Evolutionary conservation across 2,329 filamentous ascomycete genomes (phyloP), one percentile per base, ranked within the genome.

Genomic region (Setomelanomma holmii): DNA sequence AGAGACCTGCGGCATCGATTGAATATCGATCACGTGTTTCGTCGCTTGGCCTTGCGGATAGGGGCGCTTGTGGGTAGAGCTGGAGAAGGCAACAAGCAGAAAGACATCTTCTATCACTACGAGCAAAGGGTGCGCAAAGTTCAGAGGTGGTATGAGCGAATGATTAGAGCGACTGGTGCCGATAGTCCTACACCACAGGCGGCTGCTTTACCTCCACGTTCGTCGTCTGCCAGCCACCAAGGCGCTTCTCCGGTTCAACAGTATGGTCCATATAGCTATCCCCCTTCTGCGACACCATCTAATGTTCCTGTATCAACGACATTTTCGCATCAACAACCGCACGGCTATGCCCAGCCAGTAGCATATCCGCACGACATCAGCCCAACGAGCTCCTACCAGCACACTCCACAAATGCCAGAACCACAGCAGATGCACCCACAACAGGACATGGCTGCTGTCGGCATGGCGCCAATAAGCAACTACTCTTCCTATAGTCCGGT

Each of bases 61-160:
- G 64, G 64, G 4, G 64, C 61, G 4, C 41, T 72, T n/a, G 64
- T 67, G 1, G 61, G 66, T 2, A 44, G 63, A 27, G 59, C 60
- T 12, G 51, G 53, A 2, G 56, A 62, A 10, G 61, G 58, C 8
- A 56, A 65, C 33, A 66, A 65, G 46, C 19, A 58, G 17, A 64
- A 64, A 27, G 66, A 70, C 40, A 63, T 69, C 10, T 72, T 72
- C 51, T 55, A 38, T 16, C 40, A 67, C 36, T 72, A 67, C 43
- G 63, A 66, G 40, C 56, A 58, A 35, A 49, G 67, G 22, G 58
- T 65, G 4, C 51, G 61, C n/a, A 68, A 69, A 43, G 63, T 72
- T 17, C 57, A 69, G 33, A 63, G 39, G 5, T 70, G 68, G 68
- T 70, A 65, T 39, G 64, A 70, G 41, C 56, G 58, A n/a, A 66